These are phyloP conservation scores for Salix arbutifolia DNA, from an alignment of 345 rosid species.

Conservation along the genomic window DNA sequence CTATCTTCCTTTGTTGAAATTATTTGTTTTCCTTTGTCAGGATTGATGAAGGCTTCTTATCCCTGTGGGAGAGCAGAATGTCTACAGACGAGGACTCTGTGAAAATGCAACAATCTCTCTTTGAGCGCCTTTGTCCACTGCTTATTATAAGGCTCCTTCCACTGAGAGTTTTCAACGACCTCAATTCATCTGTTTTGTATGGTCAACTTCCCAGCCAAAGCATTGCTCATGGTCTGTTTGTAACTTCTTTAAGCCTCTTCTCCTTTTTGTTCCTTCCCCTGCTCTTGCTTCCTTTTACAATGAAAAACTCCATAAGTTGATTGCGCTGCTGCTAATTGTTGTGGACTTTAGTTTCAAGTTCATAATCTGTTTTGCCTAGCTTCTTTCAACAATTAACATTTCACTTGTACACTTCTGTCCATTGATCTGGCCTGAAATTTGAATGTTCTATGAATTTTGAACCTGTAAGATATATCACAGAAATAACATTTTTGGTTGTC, in stretches of 20 bases:
- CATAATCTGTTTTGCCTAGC: neutral
- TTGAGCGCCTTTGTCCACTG: conserved; percentile 79
- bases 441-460: neutral
- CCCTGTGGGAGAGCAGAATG: conserved; percentile 34
- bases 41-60: conserved; percentile 35
- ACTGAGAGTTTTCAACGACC: conserved; percentile 61
- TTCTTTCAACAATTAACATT: neutral
- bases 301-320: neutral
- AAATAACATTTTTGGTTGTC: neutral
- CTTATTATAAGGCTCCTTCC: conserved; percentile 85
- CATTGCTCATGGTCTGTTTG: conserved; percentile 38
- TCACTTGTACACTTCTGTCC: neutral
- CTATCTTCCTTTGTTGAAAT: neutral
- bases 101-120: conserved; percentile 47
- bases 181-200: conserved; percentile 47
- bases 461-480: neutral
- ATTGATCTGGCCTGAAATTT: neutral
- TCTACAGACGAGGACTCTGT: conserved; percentile 26
- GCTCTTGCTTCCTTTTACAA: neutral
- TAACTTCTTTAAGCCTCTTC: conserved; percentile 4
- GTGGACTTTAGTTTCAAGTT: neutral
- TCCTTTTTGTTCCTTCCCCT: neutral
- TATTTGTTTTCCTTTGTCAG: conserved; percentile 18
- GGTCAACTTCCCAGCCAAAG: conserved; percentile 45
- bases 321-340: neutral